Evolutionary conservation across 805 yeast species (phyloP), one percentile per base, ranked within the genome.

Genomic region (Candida rishiriensis): DNA sequence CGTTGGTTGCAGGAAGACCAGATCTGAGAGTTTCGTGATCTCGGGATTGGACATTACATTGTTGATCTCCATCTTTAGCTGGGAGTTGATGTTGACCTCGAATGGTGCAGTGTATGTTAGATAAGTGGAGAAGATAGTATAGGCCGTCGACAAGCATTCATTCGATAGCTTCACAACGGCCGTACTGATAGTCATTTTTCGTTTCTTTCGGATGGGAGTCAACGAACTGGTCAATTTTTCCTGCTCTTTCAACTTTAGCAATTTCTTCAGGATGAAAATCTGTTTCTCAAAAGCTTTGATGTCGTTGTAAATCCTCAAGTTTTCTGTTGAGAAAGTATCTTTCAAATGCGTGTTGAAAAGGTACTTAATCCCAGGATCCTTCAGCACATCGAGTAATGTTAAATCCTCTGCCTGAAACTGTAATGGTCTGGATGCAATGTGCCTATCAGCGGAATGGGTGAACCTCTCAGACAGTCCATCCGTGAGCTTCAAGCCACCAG

Each of bases 281-380:
- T 72, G 74, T 49, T 71, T 74, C 11, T 70, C 68, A 47, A 82
- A 76, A 39, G 73, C 73, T 38, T 69, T 68, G 39, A 86, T 72
- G 46, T 80, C 85, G 41, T 74, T 62, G 58, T 78, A 86, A 3
- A 84, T 88, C 49, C 83, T 82, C n/a, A 86, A 60, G 54, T 87
- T 88, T 56, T 88, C 97, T 2, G 75, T 75, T 56, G 95, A 88
- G 43, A 73, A 71, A 41, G 80, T 84, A 29, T 70, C 73, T 40
- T 75, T 78, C 41, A 88, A 60, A 57, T 85, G 88, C n/a, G 69
- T 66, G 48, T 79, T 71, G 62, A 88, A 86, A 10, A 87, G 61
- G 43, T 77, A 79, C 42, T 84, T 70, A 68, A 83, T 66, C 0
- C 93, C 96, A 0, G 96, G 95, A 59, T 88, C 96, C 10, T 65